Conservation (phyloP, 352 stramenopile species). For the Globisporangium nodosum region DNA sequence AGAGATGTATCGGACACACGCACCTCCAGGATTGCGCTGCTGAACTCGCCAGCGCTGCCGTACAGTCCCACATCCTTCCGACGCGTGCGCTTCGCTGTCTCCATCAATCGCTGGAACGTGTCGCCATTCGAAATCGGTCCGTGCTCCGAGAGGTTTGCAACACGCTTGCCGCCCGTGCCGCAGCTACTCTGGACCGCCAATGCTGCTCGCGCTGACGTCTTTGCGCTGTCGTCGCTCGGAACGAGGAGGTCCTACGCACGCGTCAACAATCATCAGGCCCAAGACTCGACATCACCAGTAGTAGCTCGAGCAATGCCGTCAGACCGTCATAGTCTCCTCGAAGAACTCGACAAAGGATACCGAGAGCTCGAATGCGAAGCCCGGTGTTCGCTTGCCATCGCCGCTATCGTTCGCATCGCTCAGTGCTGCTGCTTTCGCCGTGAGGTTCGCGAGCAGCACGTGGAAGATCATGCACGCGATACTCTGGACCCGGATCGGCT, state of each 20-base stretch:
- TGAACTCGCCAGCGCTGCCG: conserved; percentile 43
- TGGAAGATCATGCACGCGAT: conserved; percentile 28
- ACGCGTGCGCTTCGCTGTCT: conserved; percentile 20
- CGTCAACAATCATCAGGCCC: not conserved
- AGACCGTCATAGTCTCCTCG: conserved; percentile 45
- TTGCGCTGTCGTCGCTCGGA: not conserved
- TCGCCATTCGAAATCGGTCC: conserved; percentile 17
- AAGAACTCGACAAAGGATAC: conserved; percentile 50
- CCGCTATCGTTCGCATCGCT: not conserved
- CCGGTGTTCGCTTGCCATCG: conserved; percentile 1
- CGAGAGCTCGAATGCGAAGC: conserved; percentile 27
- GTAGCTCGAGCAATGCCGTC: not conserved
- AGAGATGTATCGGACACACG: not conserved
- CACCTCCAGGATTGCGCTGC: conserved; percentile 39
- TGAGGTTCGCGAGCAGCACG: conserved; percentile 23
- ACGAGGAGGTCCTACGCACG: not conserved
- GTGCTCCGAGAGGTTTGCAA: conserved; percentile 27
- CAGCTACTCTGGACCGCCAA: conserved; percentile 10
- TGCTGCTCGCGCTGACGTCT: too few relatives aligned
- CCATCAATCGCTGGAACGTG: conserved; percentile 24
- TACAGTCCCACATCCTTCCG: conserved; percentile 27
- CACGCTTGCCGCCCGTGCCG: conserved; percentile 13
- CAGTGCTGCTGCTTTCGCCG: conserved; percentile 20
- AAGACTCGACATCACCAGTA: not conserved
- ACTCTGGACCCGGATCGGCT: conserved; percentile 21